Evolutionary conservation across 495 filamentous ascomycete genomes (phyloP), one percentile per base, ranked within the genome.

Genomic region (Lasiosphaeria miniovina): DNA sequence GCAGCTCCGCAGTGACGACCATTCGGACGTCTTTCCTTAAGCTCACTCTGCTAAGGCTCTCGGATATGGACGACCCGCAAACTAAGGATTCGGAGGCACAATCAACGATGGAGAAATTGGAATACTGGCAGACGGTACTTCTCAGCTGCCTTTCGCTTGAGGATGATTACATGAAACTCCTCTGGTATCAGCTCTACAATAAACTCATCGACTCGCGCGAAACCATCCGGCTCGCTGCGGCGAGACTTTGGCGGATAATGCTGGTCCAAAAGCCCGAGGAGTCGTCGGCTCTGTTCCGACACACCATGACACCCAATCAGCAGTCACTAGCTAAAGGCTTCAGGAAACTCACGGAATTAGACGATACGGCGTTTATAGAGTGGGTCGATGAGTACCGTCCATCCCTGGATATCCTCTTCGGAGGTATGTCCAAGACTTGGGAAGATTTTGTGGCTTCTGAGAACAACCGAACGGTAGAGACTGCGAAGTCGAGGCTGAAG

Each of bases 111-210:
- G 80, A 90, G 45, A 93, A 90, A 65, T 81, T 98, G 63, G 83
- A 88, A 3, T 98, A 98, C 70, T 98, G 94, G 94, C 94, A 98
- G 68, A 90, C 89, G 11, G 89, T 96, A 32, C 81, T 97, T 38
- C 77, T 97, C n/a, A 84, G 85, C 36, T 82, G 88, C 34, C 82
- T 91, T 7, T 87, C 90, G 31, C 76, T 80, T 3, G 91, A 96
- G 54, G 83, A 86, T 24, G 85, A 88, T 11, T 88, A 89, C 66
- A 81, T 96, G 65, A 86, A 87, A 51, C 74, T 98, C 6, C 80
- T 97, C 15, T 96, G 90, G 79, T 98, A 95, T 64, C 81, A 95
- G 48, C 82, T 98, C 6, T 97, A 97, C 72, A 85, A 84, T 36
- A 92, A 90, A 64, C 73, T 97, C 49, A 83, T 93, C 41, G 86